These are phyloP conservation scores for Zygoascus biomembranicola DNA, from an alignment of 805 yeast species.

Conservation along the genomic window DNA sequence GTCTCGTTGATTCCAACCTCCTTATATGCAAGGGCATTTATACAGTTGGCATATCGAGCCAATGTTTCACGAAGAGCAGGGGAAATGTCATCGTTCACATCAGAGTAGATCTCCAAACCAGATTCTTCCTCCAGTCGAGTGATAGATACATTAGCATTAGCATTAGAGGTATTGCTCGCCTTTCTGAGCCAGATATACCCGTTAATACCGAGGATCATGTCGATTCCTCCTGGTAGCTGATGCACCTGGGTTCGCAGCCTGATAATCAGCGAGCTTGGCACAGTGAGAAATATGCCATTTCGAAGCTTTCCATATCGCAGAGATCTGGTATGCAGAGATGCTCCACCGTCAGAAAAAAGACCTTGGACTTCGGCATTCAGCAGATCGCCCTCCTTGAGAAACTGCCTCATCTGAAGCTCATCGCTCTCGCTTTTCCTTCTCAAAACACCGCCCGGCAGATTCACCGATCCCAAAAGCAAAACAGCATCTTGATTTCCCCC, in stretches of 20 bases:
- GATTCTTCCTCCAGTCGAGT: slow-evolving; percentile 80
- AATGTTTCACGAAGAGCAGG: slow-evolving; percentile 59
- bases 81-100: slow-evolving; percentile 68
- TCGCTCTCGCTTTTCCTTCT: slow-evolving; percentile 92
- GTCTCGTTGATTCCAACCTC: slow-evolving; percentile 83
- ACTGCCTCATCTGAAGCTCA: slow-evolving; percentile 91
- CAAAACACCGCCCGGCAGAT: slow-evolving; percentile 93
- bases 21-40: slow-evolving; percentile 71
- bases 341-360: slow-evolving; percentile 81
- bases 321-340: slow-evolving; percentile 91
- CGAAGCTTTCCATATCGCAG: slow-evolving; percentile 90
- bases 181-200: slow-evolving; percentile 91
- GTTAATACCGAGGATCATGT: slow-evolving; percentile 85
- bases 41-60: slow-evolving; percentile 75
- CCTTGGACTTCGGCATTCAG: slow-evolving; percentile 94
- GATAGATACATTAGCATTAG: slow-evolving; percentile 41
- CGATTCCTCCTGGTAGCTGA: slow-evolving; percentile 88
- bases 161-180: slow-evolving; percentile 31
- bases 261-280: slow-evolving; percentile 75
- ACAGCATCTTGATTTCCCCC: slow-evolving; percentile 94
- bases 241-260: slow-evolving; percentile 84
- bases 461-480: slow-evolving; percentile 88
- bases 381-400: slow-evolving; percentile 91
- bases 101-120: slow-evolving; percentile 92
- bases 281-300: slow-evolving; percentile 75